phyloP scores from a whole-genome alignment of 129 eudicot species.

The Helianthus annuus region HanXRQr2.0-SUNRISE NC_035434.2:173567093-173567592 shows the following conservation, averaged over 20 bases:
- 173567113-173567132: too few species aligned
- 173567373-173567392: constrained; percentile 9
- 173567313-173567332: constrained; percentile 21
- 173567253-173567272: constrained; percentile 22
- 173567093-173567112: too few species aligned
- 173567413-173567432: too few species aligned
- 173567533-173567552: too few species aligned
- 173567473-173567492: too few species aligned
- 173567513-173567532: too few species aligned
- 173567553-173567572: too few species aligned
- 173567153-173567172: too few species aligned
- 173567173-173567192: not conserved
- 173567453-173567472: too few species aligned
- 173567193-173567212: not conserved
- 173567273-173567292: constrained; percentile 22
- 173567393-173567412: not conserved
- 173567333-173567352: constrained; percentile 16
- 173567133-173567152: too few species aligned
- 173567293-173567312: constrained; percentile 35
- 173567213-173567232: not conserved
- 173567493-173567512: too few species aligned
- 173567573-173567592: too few species aligned
- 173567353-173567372: constrained; percentile 34
- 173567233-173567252: constrained; percentile 6
- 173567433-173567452: not conserved